These are phyloP conservation scores for Verticillium klebahnii DNA, from an alignment of 2,329 filamentous ascomycete species.

Conservation along the genomic window DNA sequence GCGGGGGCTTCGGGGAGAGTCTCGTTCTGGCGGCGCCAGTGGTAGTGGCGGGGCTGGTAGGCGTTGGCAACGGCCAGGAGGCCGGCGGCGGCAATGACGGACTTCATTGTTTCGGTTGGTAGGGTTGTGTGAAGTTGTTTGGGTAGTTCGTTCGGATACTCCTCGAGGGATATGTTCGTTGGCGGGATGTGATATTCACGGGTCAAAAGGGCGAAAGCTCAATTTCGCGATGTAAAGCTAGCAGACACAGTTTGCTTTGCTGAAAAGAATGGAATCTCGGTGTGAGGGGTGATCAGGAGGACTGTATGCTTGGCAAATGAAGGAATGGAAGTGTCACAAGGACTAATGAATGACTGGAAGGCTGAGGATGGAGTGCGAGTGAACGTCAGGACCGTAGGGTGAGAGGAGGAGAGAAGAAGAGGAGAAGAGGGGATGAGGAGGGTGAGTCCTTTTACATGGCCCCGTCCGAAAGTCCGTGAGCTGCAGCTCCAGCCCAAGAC, in stretches of 20 bases:
- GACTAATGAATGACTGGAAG: constrained; percentile 15
- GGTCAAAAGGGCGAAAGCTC: constrained; percentile 13
- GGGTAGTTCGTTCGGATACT: not conserved
- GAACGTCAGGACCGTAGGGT: constrained; percentile 1
- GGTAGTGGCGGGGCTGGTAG: constrained; percentile 29
- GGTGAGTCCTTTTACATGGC: constrained; percentile 4
- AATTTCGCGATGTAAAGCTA: constrained; percentile 11
- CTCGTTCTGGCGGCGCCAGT: constrained; percentile 16
- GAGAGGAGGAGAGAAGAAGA: constrained; percentile 4
- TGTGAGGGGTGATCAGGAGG: constrained; percentile 3
- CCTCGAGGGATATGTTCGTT: not conserved
- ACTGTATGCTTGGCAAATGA: constrained; percentile 4
- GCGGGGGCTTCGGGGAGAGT: constrained; percentile 7
- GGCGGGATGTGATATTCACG: not conserved
- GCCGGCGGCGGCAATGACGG: constrained; percentile 35
- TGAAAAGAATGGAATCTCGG: constrained; percentile 9
- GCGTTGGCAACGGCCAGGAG: constrained; percentile 39
- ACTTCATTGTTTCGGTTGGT: constrained; percentile 40
- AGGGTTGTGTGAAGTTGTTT: constrained; percentile 11
- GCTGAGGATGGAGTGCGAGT: not conserved
- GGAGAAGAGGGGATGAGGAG: not conserved
- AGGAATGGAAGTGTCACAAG: constrained; percentile 15
- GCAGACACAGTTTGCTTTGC: constrained; percentile 15
- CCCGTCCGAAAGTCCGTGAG: not conserved
- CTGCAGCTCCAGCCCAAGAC: not conserved